Conservation (phyloP, 257 asterid species). For the Nicotiana undulata region DNA sequence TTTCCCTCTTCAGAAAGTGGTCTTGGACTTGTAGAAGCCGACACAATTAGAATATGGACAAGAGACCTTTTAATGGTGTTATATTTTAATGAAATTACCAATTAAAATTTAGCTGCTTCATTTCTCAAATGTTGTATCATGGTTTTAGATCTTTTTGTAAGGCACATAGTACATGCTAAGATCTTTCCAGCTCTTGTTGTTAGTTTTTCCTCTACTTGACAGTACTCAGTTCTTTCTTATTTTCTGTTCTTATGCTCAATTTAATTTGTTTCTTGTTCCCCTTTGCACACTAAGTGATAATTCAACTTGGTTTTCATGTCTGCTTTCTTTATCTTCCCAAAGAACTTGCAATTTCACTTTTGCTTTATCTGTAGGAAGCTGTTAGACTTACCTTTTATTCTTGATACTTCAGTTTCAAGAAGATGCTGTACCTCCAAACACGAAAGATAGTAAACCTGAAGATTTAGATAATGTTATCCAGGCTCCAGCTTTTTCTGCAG, state of each 20-base stretch:
- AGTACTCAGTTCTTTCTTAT: not conserved
- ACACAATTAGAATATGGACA: not conserved
- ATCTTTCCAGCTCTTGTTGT: not conserved
- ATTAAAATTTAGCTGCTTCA: not conserved
- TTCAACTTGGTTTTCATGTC: not conserved
- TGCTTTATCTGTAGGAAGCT: not conserved
- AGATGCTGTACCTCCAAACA: conserved; percentile 12
- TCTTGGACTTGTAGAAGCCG: not conserved
- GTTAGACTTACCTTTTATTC: conserved; percentile 1
- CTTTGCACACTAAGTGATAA: not conserved
- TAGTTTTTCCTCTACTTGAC: not conserved
- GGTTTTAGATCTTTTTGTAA: not conserved
- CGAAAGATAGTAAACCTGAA: conserved; percentile 20
- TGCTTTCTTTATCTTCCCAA: not conserved
- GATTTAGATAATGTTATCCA: conserved; percentile 14
- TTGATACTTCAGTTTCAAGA: conserved; percentile 30
- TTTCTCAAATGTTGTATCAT: not conserved
- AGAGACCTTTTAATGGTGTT: not conserved
- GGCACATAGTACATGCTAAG: not conserved
- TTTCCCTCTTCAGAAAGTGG: not conserved
- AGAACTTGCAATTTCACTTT: not conserved
- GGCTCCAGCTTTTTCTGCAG: conserved; percentile 12
- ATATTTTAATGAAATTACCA: not conserved
- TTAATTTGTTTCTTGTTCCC: not conserved
- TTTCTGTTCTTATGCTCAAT: not conserved